Conservation (phyloP, 2,329 filamentous ascomycete species). For the Trichocomaceae sp. region DNA sequence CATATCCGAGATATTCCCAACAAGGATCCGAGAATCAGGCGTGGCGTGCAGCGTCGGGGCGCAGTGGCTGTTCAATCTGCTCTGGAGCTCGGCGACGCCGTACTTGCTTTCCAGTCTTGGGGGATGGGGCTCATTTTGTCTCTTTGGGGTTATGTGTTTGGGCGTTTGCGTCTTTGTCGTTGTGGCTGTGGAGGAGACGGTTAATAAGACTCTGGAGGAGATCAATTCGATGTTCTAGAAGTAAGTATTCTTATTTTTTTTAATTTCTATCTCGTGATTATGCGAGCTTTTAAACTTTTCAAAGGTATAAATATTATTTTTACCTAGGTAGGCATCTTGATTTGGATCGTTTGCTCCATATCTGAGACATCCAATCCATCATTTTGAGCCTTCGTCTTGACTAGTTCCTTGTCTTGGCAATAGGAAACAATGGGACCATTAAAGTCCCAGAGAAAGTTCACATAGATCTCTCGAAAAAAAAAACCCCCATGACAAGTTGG, state of each 20-base stretch:
- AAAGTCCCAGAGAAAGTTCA: too few species aligned
- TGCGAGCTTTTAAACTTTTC: too few species aligned
- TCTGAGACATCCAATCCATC: background rate
- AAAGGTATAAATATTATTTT: background rate
- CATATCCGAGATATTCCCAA: slow-evolving; percentile 33
- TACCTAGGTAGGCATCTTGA: background rate
- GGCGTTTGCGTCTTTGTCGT: slow-evolving; percentile 46
- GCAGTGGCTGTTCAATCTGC: slow-evolving; percentile 38
- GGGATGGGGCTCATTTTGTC: slow-evolving; percentile 40
- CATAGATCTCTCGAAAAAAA: too few species aligned
- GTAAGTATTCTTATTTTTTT: too few species aligned
- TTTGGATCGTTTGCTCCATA: background rate
- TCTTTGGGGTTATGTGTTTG: slow-evolving; percentile 40
- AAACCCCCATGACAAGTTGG: too few species aligned
- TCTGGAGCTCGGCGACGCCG: slow-evolving; percentile 37
- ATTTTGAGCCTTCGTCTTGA: background rate
- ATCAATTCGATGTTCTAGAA: slow-evolving; percentile 49
- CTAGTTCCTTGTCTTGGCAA: background rate
- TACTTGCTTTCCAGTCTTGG: slow-evolving; percentile 42
- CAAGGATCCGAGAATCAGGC: slow-evolving; percentile 34
- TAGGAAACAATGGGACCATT: background rate
- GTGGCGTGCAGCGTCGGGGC: slow-evolving; percentile 34
- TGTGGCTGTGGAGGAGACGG: slow-evolving; percentile 51
- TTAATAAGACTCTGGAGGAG: slow-evolving; percentile 49
- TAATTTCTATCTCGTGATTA: background rate